Evolutionary conservation across 2,329 filamentous ascomycete species (phyloP).

Genomic region (Trichoderma sp.): DNA sequence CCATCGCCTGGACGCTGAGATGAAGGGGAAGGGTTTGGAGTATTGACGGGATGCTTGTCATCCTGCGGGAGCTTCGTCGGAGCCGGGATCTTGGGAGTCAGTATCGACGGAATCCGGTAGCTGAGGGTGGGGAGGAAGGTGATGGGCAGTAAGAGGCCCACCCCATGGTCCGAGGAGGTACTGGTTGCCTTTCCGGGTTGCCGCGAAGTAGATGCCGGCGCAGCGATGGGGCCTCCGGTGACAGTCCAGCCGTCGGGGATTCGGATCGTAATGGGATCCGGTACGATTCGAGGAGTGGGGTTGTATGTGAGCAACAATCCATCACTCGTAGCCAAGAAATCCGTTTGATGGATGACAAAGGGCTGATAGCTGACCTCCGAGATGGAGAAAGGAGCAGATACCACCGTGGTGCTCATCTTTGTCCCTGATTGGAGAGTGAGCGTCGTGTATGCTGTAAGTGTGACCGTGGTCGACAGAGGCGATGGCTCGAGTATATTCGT

Average conservation of each 20-base stretch:
- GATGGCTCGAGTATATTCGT: conserved; percentile 20
- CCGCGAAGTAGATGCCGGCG: background rate
- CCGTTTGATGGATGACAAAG: conserved; percentile 2
- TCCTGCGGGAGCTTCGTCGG: conserved; percentile 12
- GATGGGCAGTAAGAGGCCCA: conserved; percentile 9
- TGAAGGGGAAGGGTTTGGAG: too few relatives aligned
- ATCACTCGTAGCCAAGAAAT: background rate
- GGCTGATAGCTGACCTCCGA: conserved; percentile 22
- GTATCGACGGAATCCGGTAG: conserved; percentile 6
- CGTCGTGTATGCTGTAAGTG: conserved; percentile 21
- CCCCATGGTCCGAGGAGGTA: background rate
- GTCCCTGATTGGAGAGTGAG: conserved; percentile 10
- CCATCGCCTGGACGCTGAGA: too few relatives aligned
- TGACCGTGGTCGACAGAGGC: conserved; percentile 1
- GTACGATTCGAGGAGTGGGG: conserved; percentile 8
- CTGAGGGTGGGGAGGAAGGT: conserved; percentile 16
- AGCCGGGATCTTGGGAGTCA: conserved; percentile 6
- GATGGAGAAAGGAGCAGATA: conserved; percentile 10
- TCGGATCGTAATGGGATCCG: conserved; percentile 7
- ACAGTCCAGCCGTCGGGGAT: conserved; percentile 11
- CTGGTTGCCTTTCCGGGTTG: background rate
- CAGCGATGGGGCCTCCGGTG: background rate
- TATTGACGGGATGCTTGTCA: background rate
- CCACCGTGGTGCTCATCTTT: conserved; percentile 7
- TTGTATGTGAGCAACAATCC: conserved; percentile 11